Evolutionary conservation across 306 rosid genomes (phyloP), one percentile per base, ranked within the genome.

Genomic region (Citrullus mucosospermus): DNA sequence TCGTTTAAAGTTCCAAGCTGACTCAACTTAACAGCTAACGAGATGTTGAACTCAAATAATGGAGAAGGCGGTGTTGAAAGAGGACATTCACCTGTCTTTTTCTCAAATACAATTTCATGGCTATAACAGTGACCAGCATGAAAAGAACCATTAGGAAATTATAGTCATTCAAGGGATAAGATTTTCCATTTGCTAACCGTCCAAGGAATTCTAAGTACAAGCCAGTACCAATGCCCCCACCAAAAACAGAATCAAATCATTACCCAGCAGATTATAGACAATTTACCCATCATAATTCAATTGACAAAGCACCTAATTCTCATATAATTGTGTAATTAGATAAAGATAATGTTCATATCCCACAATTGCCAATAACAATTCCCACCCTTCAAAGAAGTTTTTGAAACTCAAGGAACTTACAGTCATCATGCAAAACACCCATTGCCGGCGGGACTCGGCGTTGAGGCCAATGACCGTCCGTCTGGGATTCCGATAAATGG

Each of bases 401-500:
- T 32, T 34, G 51, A 78, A 48, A 63, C 69, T 59, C 67, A 84
- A 79, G 80, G 61, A 73, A 90, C 96, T 86, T 57, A 91, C 98
- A 63, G 55, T 55, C 98, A 91, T 93, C 88, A 91, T 85, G 83
- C 80, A 78, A 17, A 78, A 71, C 83, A 88, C 93, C 98, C 98
- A 93, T 22, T 91, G 97, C 54, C 75, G 91, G 59, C 93, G 97
- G 82, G 92, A 81, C 79, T 88, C 85, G 0, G 96, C 91, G 56
- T 93, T 91, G 50, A 91, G 81, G 41, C 96, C 98, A 68, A 93
- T 88, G 55, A 91, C 97, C 39, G 98, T 91, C 79, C 86, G 83
- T 66, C 44, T 78, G 78, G 97, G 96, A 57, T 77, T 77, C 32
- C 84, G 80, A 3, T 36, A 25, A 0, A 93, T 84, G 8, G 79